phyloP scores from a whole-genome alignment of 192 early-diverging fungal genomes.

The Coemansia sp. region DNA sequence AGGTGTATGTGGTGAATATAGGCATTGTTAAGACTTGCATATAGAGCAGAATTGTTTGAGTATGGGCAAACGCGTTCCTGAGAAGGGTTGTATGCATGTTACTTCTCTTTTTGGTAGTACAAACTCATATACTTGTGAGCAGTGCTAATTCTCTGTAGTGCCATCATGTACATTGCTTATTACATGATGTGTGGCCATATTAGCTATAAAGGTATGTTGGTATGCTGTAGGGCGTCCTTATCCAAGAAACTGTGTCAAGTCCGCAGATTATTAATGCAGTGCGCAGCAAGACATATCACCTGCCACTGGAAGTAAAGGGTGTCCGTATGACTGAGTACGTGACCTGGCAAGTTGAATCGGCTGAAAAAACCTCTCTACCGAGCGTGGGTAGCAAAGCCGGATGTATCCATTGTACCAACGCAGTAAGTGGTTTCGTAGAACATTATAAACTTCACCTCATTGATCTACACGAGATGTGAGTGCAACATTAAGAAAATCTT shows the following conservation, averaged over 20 bases:
- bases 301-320: not conserved
- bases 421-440: not conserved
- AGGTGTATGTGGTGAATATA: not conserved
- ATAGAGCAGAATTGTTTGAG: not conserved
- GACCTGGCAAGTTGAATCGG: not conserved
- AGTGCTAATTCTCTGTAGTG: not conserved
- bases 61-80: not conserved
- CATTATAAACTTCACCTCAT: not conserved
- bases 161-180: no score
- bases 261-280: not conserved
- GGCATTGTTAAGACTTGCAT: not conserved
- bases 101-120: not conserved
- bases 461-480: not conserved
- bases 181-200: not conserved
- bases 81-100: not conserved
- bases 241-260: not conserved
- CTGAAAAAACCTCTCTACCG: not conserved
- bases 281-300: not conserved
- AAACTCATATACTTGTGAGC: not conserved
- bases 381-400: not conserved
- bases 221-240: not conserved
- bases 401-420: not conserved
- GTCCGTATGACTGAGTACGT: not conserved
- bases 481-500: not conserved
- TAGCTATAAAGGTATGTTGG: not conserved